Evolutionary conservation across 2,329 filamentous ascomycete genomes (phyloP).

Genomic region (Verticillium tricorpus): DNA sequence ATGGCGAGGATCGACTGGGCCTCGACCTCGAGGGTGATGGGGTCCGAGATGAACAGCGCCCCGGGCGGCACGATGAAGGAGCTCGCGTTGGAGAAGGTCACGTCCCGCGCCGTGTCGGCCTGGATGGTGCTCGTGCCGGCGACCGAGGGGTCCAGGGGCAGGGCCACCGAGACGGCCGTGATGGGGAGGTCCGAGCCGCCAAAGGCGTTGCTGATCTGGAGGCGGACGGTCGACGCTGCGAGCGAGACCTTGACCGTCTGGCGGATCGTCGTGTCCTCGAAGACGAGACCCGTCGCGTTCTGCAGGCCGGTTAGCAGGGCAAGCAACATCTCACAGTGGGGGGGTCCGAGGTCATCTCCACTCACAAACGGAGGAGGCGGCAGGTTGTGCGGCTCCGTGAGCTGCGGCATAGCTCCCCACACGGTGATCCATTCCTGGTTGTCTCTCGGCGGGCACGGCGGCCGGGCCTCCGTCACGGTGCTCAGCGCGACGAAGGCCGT

Average conservation of each 20-base stretch:
- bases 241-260: slow-evolving; percentile 57
- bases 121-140: slow-evolving; percentile 46
- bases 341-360: slow-evolving; percentile 5
- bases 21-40: slow-evolving; percentile 45
- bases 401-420: slow-evolving; percentile 60
- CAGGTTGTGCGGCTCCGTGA: slow-evolving; percentile 55
- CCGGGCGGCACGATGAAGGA: slow-evolving; percentile 49
- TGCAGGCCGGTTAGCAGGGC: slow-evolving; percentile 16
- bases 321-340: no score
- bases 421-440: slow-evolving; percentile 53
- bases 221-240: slow-evolving; percentile 46
- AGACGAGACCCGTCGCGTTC: slow-evolving; percentile 48
- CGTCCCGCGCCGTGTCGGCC: slow-evolving; percentile 36
- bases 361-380: slow-evolving; percentile 52
- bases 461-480: background rate
- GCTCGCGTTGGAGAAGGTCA: slow-evolving; percentile 51
- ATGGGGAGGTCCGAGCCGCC: slow-evolving; percentile 53
- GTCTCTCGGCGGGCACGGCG: slow-evolving; percentile 3
- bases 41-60: slow-evolving; percentile 54
- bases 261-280: slow-evolving; percentile 55
- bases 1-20: slow-evolving; percentile 46
- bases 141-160: slow-evolving; percentile 41
- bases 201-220: slow-evolving; percentile 59
- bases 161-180: slow-evolving; percentile 50
- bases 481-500: background rate